These are phyloP conservation scores for Lactifluus echinatus DNA, from an alignment of 768 basidiomycete genomes.

Conservation along the genomic window DNA sequence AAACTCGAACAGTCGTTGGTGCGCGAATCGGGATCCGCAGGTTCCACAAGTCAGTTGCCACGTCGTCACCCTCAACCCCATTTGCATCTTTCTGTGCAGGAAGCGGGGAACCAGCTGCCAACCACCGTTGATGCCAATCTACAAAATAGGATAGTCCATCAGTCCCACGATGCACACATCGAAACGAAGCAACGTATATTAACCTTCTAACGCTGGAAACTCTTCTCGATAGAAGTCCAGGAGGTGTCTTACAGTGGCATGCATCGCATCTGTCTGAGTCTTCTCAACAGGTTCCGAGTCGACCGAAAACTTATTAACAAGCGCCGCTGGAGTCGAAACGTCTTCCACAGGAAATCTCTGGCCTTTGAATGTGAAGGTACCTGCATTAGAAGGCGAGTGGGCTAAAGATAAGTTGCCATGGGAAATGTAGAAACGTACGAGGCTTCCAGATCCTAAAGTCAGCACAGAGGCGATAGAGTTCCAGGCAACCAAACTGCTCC, in stretches of 20 bases:
- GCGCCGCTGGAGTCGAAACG: constrained; percentile 5
- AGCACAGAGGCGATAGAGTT: constrained; percentile 8
- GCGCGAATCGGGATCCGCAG: constrained; percentile 9
- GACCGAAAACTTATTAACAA: not conserved
- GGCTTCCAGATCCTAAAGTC: constrained; percentile 12
- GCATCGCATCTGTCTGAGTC: not conserved
- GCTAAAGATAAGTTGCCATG: not conserved
- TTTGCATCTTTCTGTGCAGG: not conserved
- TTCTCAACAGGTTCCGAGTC: not conserved
- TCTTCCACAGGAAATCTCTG: constrained; percentile 7
- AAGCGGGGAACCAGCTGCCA: constrained; percentile 6
- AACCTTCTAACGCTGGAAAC: constrained; percentile 11
- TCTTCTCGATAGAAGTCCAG: constrained; percentile 10
- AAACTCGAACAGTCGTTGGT: not conserved
- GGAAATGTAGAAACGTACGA: not conserved
- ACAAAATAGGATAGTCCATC: not conserved
- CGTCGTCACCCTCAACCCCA: not conserved
- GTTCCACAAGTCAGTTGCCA: constrained; percentile 6
- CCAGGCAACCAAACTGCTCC: constrained; percentile 9
- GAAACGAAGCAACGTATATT: not conserved
- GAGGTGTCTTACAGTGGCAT: constrained; percentile 5
- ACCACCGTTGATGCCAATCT: constrained; percentile 8
- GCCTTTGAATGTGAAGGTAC: constrained; percentile 1
- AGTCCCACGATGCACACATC: not conserved
- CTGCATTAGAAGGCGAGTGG: not conserved